phyloP scores from a whole-genome alignment of 2,329 filamentous ascomycete species.

The Neofusicoccum umdonicola region DNA sequence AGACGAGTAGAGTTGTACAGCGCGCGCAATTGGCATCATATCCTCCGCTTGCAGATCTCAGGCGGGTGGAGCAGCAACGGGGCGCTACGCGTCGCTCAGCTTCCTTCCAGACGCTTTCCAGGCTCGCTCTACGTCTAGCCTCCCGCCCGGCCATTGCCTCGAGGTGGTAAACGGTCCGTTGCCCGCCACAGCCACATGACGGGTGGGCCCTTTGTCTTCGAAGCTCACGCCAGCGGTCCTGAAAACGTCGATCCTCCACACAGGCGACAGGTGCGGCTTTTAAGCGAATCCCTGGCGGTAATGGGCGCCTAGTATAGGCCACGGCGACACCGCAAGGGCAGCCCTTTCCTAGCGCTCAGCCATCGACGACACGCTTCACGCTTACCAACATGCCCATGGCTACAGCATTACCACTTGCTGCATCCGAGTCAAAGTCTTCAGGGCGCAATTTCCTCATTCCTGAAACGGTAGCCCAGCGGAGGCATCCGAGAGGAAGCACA shows the following conservation, averaged over 20 bases:
- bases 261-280: conserved; percentile 1
- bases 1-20: conserved; percentile 15
- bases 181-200: conserved; percentile 14
- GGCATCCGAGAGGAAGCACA: not conserved
- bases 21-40: conserved; percentile 4
- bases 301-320: conserved; percentile 6
- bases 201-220: not conserved
- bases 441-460: conserved; percentile 2
- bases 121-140: conserved; percentile 8
- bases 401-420: not conserved
- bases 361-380: conserved; percentile 6
- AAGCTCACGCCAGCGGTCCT: conserved; percentile 9
- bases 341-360: conserved; percentile 4
- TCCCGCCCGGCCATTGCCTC: not conserved
- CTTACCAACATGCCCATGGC: conserved; percentile 10
- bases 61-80: conserved; percentile 3
- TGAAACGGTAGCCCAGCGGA: not conserved
- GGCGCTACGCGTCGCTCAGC: conserved; percentile 4
- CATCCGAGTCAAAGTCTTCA: conserved; percentile 12
- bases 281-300: conserved; percentile 13
- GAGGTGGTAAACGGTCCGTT: conserved; percentile 13
- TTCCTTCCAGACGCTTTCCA: conserved; percentile 1
- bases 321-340: conserved; percentile 15
- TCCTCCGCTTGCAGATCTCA: conserved; percentile 11
- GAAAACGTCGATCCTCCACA: conserved; percentile 15